Percentiles rank a stretch among this genome's conserved stretches.
Conservation (phyloP, 345 rosid genomes). For the Salix koriyanagi region DNA sequence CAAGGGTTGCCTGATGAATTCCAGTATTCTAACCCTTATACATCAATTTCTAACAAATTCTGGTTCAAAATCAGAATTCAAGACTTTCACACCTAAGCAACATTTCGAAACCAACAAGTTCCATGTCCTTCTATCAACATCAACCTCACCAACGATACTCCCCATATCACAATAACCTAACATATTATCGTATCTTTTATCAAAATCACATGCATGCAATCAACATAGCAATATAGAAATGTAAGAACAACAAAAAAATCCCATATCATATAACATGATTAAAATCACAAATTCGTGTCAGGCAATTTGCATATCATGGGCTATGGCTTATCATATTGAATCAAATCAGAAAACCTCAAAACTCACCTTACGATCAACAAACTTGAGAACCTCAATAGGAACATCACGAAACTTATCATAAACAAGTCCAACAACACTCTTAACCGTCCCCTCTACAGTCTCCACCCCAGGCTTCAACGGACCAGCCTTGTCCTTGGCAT, state of each 20-base stretch:
- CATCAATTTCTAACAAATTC: no score
- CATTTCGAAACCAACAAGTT: background rate
- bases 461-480: conserved; percentile 81
- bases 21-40: no score
- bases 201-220: background rate
- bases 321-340: background rate
- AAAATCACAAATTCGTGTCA: no score
- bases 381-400: conserved; percentile 62
- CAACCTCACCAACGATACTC: background rate
- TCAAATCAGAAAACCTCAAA: background rate
- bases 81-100: no score
- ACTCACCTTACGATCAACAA: conserved; percentile 72
- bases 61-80: no score
- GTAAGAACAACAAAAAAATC: background rate
- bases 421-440: conserved; percentile 74
- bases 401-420: conserved; percentile 59
- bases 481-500: conserved; percentile 77
- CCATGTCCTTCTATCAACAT: background rate
- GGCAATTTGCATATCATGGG: no score
- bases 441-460: conserved; percentile 74
- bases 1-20: no score
- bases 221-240: background rate
- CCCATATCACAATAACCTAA: background rate
- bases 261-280: background rate
- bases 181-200: background rate